A percentile compares a stretch with the other conserved stretches of the same genome.
Conservation (phyloP, 78 protist genomes). For the Chrysochromulina tobinii region DNA sequence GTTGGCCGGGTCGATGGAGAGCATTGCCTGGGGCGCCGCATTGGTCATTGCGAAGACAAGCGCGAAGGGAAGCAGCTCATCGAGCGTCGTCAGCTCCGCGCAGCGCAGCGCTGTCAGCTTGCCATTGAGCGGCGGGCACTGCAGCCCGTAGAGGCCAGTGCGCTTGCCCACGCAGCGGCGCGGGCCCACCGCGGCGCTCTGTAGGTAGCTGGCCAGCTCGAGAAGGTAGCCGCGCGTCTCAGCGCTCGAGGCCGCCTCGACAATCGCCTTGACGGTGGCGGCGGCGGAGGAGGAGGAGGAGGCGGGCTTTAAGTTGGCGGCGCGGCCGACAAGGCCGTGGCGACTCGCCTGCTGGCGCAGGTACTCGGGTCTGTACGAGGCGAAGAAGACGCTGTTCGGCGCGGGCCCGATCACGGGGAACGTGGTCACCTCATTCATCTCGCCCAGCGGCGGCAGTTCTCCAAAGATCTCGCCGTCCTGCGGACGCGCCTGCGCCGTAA, state of each 20-base stretch:
- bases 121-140: neutral
- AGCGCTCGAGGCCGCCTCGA: neutral
- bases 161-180: neutral
- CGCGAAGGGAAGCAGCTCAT: neutral
- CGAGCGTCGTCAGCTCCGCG: neutral
- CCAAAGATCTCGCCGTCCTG: constrained; percentile 46
- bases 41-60: neutral
- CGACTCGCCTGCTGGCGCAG: neutral
- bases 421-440: neutral
- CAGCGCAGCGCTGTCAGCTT: neutral
- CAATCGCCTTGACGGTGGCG: neutral
- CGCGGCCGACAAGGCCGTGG: no score
- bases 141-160: constrained; percentile 38
- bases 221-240: no score
- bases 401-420: constrained; percentile 26
- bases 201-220: neutral
- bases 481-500: constrained; percentile 38
- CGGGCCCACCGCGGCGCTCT: neutral
- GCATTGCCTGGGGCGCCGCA: neutral
- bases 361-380: neutral
- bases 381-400: neutral
- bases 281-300: neutral
- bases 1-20: neutral
- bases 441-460: constrained; percentile 9
- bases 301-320: neutral